These are phyloP conservation scores for Kokia cookei DNA, from an alignment of 441 rosid genomes.

Conservation along the genomic window DNA sequence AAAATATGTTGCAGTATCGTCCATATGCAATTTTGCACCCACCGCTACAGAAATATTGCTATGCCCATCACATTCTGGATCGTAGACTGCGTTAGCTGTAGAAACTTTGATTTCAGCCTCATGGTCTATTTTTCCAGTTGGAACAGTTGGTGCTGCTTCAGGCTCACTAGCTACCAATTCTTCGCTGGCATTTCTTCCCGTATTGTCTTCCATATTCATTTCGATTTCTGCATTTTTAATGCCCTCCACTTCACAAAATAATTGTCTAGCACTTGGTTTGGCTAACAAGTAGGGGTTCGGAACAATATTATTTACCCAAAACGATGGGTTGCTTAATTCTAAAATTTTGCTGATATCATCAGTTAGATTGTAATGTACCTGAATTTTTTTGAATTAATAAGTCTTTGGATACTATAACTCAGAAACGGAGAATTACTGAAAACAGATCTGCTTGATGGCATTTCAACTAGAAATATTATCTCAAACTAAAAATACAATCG, in stretches of 20 bases:
- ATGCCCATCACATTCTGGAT: slow-evolving; percentile 16
- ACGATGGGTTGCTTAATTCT: slow-evolving; percentile 1
- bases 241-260: slow-evolving; percentile 8
- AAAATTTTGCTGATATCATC: slow-evolving; percentile 18
- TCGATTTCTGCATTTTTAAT: slow-evolving; percentile 9
- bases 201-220: neutral
- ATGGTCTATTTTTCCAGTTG: slow-evolving; percentile 12
- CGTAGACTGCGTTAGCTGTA: neutral
- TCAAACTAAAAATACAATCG: neutral
- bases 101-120: slow-evolving; percentile 14
- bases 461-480: neutral
- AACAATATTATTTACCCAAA: slow-evolving; percentile 14
- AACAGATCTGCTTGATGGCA: neutral
- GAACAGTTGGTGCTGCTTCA: slow-evolving; percentile 14
- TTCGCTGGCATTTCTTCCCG: slow-evolving; percentile 4
- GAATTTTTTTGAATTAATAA: slow-evolving; percentile 6
- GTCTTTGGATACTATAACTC: neutral
- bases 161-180: slow-evolving; percentile 13
- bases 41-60: neutral
- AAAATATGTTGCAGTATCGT: neutral
- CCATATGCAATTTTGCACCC: slow-evolving; percentile 6
- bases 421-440: neutral
- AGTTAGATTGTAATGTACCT: slow-evolving; percentile 29
- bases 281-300: slow-evolving; percentile 16
- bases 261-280: slow-evolving; percentile 21